phyloP scores from a whole-genome alignment of 495 filamentous ascomycete genomes.

The Talaromyces ruber region DNA sequence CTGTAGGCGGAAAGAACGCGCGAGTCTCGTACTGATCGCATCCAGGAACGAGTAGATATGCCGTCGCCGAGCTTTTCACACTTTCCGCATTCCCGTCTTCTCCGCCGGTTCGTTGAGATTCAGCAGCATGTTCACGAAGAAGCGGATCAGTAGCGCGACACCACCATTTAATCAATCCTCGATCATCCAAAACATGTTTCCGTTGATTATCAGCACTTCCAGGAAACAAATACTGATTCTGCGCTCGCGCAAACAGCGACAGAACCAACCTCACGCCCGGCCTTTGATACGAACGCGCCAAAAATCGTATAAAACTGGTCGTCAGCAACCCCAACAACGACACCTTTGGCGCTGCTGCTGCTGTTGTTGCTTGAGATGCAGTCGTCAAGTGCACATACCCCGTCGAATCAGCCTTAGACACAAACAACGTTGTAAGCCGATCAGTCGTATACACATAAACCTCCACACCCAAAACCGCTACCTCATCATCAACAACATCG shows the following conservation, averaged over 20 bases:
- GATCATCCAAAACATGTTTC: slow-evolving; percentile 92
- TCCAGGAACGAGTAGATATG: slow-evolving; percentile 81
- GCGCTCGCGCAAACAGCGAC: slow-evolving; percentile 85
- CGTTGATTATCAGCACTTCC: slow-evolving; percentile 74
- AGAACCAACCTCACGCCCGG: slow-evolving; percentile 67
- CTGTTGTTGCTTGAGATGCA: slow-evolving; percentile 20
- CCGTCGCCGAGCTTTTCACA: slow-evolving; percentile 38
- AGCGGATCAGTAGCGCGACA: slow-evolving; percentile 77
- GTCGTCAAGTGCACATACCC: slow-evolving; percentile 66
- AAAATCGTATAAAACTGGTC: slow-evolving; percentile 64
- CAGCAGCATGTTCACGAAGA: slow-evolving; percentile 36
- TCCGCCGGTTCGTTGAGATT: slow-evolving; percentile 15
- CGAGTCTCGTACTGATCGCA: slow-evolving; percentile 68
- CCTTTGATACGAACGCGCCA: slow-evolving; percentile 58
- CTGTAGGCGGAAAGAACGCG: slow-evolving; percentile 44
- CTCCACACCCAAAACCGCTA: slow-evolving; percentile 63
- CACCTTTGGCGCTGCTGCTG: slow-evolving; percentile 37
- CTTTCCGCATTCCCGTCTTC: slow-evolving; percentile 33
- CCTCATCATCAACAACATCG: slow-evolving; percentile 15
- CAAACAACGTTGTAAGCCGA: slow-evolving; percentile 77
- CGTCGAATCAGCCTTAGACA: slow-evolving; percentile 95
- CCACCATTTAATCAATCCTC: slow-evolving; percentile 91
- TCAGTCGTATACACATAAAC: slow-evolving; percentile 60
- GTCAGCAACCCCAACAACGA: slow-evolving; percentile 68
- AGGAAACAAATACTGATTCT: slow-evolving; percentile 92